Evolutionary conservation across 768 basidiomycete species (phyloP), one percentile per base, ranked within the genome.

Genomic region (Psilocybe sp.): DNA sequence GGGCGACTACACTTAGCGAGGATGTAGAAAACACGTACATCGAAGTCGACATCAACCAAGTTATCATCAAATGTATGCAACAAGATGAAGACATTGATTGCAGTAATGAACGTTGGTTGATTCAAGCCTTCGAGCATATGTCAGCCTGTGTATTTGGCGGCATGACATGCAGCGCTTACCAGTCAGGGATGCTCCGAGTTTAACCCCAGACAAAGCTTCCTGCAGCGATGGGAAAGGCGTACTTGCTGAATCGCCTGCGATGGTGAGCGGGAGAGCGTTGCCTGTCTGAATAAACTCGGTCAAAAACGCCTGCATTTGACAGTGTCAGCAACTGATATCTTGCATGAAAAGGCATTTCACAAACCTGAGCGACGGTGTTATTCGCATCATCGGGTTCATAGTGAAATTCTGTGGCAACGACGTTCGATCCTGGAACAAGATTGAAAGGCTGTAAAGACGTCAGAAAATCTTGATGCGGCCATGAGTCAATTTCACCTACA

Each of bases 321-420:
- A 11, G 44, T 19, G 38, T 13, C 16, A 33, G 39, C 39, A 28
- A 38, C 40, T 18, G 41, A 13, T 37, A 42, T 34, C 34, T 15
- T n/a, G 3, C 11, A 4, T 34, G 19, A 12, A 23, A 19, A 12
- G 33, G 36, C 42, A 15, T 20, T 5, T 32, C 37, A 52, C 61
- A 20, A 28, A 74, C 75, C 62, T 81, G 80, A 3, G 87, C 85
- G 18, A 71, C 65, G 4, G 85, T 86, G 58, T 88, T 78, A 54
- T 87, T 86, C 9, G 82, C 76, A 62, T 87, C 63, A 9, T 73
- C 72, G 1, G 87, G 86, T 54, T 75, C 69, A 56, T 89, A 89
- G 51, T 77, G 84, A 71, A 89, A 88, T 58, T 87, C 83, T 2
- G 83, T 71, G 0, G 70, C 45, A 18, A 81, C 59, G 1, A 56